Evolutionary conservation across 257 asterid genomes (phyloP), one percentile per base, ranked within the genome.

Genomic region (Solanum ahanhuiri): DNA sequence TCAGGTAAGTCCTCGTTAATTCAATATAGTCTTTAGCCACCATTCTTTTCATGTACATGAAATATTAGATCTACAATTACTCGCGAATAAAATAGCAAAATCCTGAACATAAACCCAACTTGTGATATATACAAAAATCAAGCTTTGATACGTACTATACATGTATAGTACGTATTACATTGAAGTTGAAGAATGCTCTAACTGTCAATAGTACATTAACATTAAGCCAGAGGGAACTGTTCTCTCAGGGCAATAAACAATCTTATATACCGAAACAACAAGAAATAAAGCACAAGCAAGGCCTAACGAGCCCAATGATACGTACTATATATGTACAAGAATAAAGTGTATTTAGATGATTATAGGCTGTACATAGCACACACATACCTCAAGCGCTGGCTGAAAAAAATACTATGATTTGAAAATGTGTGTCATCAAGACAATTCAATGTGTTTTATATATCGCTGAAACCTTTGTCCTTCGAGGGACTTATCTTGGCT

Each of bases 401-500:
- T 43, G 12, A 37, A 31, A 34, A 31, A 6, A 54, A 41, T 6
- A 17, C 10, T 54, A 54, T 43, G 70, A 28, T 69, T 34, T 58
- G 76, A 39, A 48, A 25, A 3, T 84, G 28, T 48, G 41, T 0
- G 15, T 34, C 22, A 22, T 82, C 72, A 31, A 82, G 75, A 51
- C n/a, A 83, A 34, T 83, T 23, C 75, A 35, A 23, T 39, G 12
- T 39, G 34, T 66, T 39, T 35, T 3, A 20, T 58, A 39, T n/a
- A 58, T 18, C 34, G 15, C 15, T 60, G 22, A 15, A 33, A 35
- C 60, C 15, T 17, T 17, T 12, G 35, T 70, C 43, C 25, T 67
- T 71, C n/a, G 73, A 25, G 54, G 51, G 77, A 48, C 22, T 81
- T 70, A 86, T 67, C 88, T 86, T 39, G 85, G 85, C 86, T 81